Evolutionary conservation across 75 land plant genomes (phyloP), one percentile per base, ranked within the genome.

Genomic region (Sequoiadendron giganteum): DNA sequence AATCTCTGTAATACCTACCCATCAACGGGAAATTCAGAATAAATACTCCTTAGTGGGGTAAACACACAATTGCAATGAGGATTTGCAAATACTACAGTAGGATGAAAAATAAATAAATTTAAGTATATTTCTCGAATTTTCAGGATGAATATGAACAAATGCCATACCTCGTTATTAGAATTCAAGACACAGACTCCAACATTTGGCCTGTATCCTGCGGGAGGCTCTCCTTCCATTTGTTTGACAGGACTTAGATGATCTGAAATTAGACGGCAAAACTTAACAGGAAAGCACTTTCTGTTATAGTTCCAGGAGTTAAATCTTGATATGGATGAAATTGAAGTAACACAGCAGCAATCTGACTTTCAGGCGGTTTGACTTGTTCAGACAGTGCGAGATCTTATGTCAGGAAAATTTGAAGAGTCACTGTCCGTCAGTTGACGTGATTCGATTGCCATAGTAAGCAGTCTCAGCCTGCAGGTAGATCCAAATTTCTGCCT

Each of bases 181-280:
- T 95, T 97, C 86, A 96, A 87, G 87, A 97, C 97, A 82, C 99
- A 97, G 38, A 96, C 91, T 15, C 99, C 99, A 34, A 97, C 99
- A 87, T 97, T 97, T 73, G 88, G 91, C 25, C 99, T 85, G 88
- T 97, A 97, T 39, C 93, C 95, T 32, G 90, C 65, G 3, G 96
- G 99, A 48, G 95, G 93, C 48, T 83, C 25, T 43, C 93, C 95
- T 91, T 73, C 77, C 77, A 32, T 73, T 3, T 73, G 28, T 65
- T 52, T 52, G 54, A 25, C 70, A 65, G 28, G 28, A 21, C 6
- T 65, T 65, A 4, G 28, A 65, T 65, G n/a, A 21, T 65, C 28
- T 65, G 70, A 65, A 65, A 65, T 65, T 5, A 65, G 28, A 25
- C 70, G 28, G 70, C 1, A 65, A 58, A 65, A 21, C 28, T 65